Percentiles rank a stretch among this genome's conserved stretches.
phyloP scores from a whole-genome alignment of 192 early-diverging fungal species.

The Backusella mclennaniae region DNA sequence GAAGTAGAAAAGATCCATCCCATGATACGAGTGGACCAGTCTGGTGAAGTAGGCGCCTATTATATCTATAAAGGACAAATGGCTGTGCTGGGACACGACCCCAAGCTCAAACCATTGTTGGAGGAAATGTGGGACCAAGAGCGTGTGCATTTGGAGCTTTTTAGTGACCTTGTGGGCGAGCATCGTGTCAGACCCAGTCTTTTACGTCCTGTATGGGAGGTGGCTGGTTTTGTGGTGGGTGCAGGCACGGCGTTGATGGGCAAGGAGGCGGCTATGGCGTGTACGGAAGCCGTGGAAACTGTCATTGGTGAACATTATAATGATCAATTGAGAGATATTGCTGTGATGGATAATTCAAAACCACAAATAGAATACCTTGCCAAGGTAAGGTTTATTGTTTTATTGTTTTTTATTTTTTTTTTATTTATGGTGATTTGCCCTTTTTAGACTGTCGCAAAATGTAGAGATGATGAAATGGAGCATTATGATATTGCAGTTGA shows the following conservation, averaged over 20 bases:
- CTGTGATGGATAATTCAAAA: slow-evolving; percentile 57
- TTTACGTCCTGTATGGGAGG: slow-evolving; percentile 84
- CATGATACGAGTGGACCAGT: slow-evolving; percentile 96
- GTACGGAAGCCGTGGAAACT: slow-evolving; percentile 97
- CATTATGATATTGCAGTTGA: slow-evolving; percentile 89
- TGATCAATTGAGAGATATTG: slow-evolving; percentile 87
- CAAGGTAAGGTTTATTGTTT: slow-evolving; percentile 38
- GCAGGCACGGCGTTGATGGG: slow-evolving; percentile 86
- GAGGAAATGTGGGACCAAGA: slow-evolving; percentile 98
- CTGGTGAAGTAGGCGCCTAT: slow-evolving; percentile 94
- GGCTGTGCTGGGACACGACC: slow-evolving; percentile 70
- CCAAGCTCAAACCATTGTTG: slow-evolving; percentile 66
- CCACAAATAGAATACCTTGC: slow-evolving; percentile 59
- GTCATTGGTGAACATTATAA: slow-evolving; percentile 96
- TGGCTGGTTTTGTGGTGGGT: slow-evolving; percentile 85
- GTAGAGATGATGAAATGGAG: slow-evolving; percentile 94
- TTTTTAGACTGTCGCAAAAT: slow-evolving; percentile 72
- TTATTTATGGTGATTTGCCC: neutral
- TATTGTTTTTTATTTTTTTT: neutral
- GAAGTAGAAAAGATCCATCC: slow-evolving; percentile 60
- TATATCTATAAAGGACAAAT: slow-evolving; percentile 96
- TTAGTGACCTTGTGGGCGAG: slow-evolving; percentile 73
- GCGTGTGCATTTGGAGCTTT: slow-evolving; percentile 76
- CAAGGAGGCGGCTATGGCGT: slow-evolving; percentile 96
- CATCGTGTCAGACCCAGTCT: slow-evolving; percentile 85